Base-by-base conservation (phyloP, 192 early-diverging fungal genomes). In the Rhizophagus prolifer region DNA sequence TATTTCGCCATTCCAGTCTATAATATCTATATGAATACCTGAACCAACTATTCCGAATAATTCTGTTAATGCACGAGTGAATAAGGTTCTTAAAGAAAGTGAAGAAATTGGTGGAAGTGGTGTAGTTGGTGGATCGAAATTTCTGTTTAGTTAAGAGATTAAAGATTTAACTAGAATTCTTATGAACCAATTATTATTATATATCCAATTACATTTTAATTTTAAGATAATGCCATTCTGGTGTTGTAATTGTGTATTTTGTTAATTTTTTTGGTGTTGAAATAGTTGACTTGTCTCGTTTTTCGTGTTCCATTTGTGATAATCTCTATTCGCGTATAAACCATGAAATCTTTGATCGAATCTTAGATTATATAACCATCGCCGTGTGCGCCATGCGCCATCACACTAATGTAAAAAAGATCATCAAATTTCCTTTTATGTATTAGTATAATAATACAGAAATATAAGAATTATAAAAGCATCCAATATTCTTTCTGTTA, bases 181-280 rank as follows among this genome's bases (percentile, higher is more conserved):
- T 13, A 38, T 50, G 9, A 65, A 8, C 36, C 36, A 38, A 38
- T 38, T 38, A 38, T 38, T 38, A 38, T 38, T 38, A 77, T 28
- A 44, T 12, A 10, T 44, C 10, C 41, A 4, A n/a, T 70, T 60
- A 73, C 71, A 73, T 34, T 41, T 73, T 36, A 34, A 73, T 60
- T 31, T 73, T 73, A 6, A 73, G 58, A 9, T 73, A 73, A 61
- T 73, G 71, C 54, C 47, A 73, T 60, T 36, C 30, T 26, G 71
- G 58, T 30, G 23, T 60, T 60, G 71, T 38, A n/a, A 73, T 61
- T 38, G 71, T 73, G 36, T 69, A 58, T 44, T 46, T 47, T 44
- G 25, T 28, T 50, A 36, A 74, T 26, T 58, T 58, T 67, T 21
- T 54, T 21, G 50, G 16, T 2, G 41, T 12, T 9, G 12, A 9